These are phyloP conservation scores for Sugiyamaella paludigena DNA, from an alignment of 1,139 yeast genomes.

Conservation along the genomic window DNA sequence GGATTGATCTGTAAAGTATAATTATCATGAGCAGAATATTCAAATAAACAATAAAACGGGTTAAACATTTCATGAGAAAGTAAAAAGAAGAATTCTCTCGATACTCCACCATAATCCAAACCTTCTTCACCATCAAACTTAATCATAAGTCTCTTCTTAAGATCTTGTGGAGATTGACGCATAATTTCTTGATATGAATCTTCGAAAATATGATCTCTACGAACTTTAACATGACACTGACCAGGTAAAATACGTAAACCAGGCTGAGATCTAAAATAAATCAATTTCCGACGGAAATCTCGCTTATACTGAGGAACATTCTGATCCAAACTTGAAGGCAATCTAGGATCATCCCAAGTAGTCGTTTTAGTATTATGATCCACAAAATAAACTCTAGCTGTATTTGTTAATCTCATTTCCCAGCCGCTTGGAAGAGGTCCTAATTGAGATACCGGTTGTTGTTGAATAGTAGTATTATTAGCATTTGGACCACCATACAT, in stretches of 20 bases:
- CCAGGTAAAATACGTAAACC: slow-evolving; percentile 96
- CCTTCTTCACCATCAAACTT: slow-evolving; percentile 99
- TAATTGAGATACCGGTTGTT: slow-evolving; percentile 96
- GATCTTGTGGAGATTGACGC: slow-evolving; percentile 98
- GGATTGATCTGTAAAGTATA: slow-evolving; percentile 97
- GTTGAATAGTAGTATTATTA: slow-evolving; percentile 80
- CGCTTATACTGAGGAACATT: slow-evolving; percentile 99
- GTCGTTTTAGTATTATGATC: slow-evolving; percentile 99
- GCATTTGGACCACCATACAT: slow-evolving; percentile 64
- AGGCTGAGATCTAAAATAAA: slow-evolving; percentile 97
- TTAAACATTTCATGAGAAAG: slow-evolving; percentile 98
- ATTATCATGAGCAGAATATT: slow-evolving; percentile 96
- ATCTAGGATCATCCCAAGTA: slow-evolving; percentile 99
- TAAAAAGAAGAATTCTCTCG: slow-evolving; percentile 94
- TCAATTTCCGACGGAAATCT: slow-evolving; percentile 95
- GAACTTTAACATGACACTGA: slow-evolving; percentile 95
- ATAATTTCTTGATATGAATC: slow-evolving; percentile 97
- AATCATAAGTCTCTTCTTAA: slow-evolving; percentile 95
- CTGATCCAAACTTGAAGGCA: slow-evolving; percentile 95
- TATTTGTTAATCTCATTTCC: slow-evolving; percentile 99
- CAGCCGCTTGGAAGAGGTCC: slow-evolving; percentile 99
- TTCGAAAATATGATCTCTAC: slow-evolving; percentile 94
- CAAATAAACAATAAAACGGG: slow-evolving; percentile 95
- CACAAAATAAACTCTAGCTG: slow-evolving; percentile 96
- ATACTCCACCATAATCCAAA: slow-evolving; percentile 98